phyloP scores from a whole-genome alignment of 2,329 filamentous ascomycete genomes.

The Xylaria multiplex region DNA sequence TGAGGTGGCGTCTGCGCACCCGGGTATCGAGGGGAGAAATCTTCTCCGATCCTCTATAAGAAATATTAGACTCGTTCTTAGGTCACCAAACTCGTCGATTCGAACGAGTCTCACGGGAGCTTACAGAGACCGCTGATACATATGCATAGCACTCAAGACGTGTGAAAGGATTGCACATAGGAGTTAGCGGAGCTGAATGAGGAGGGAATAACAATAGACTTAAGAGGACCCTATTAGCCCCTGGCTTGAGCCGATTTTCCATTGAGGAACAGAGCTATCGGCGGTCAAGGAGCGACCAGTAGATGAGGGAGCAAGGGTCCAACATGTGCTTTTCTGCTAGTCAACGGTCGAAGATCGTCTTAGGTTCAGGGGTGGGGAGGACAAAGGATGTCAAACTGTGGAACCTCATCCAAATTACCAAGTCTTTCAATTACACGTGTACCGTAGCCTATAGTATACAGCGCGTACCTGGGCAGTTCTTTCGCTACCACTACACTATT shows the following conservation, averaged over 20 bases:
- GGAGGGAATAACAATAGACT: conserved; percentile 23
- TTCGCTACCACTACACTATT: conserved; percentile 6
- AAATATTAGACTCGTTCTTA: conserved; percentile 9
- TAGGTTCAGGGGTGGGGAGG: conserved; percentile 34
- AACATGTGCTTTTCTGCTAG: conserved; percentile 18
- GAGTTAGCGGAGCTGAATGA: conserved; percentile 9
- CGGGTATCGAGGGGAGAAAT: not conserved
- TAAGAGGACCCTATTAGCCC: conserved; percentile 30
- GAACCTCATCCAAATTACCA: conserved; percentile 37
- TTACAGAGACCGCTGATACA: conserved; percentile 8
- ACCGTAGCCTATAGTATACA: not conserved
- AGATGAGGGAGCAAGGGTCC: conserved; percentile 24
- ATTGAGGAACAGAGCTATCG: conserved; percentile 14
- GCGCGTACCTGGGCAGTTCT: conserved; percentile 16
- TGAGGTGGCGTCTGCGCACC: conserved; percentile 2
- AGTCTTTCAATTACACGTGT: conserved; percentile 33
- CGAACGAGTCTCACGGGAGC: not conserved
- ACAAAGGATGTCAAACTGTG: conserved; percentile 35
- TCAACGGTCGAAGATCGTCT: conserved; percentile 28
- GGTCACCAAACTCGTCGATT: conserved; percentile 2
- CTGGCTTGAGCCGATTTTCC: conserved; percentile 19
- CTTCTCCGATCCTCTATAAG: conserved; percentile 1
- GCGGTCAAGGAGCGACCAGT: conserved; percentile 10
- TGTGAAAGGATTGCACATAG: conserved; percentile 9
- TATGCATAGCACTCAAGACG: conserved; percentile 3